These are phyloP conservation scores for Cryptococcus floricola DNA, from an alignment of 1,284 basidiomycete genomes.

Conservation along the genomic window DNA sequence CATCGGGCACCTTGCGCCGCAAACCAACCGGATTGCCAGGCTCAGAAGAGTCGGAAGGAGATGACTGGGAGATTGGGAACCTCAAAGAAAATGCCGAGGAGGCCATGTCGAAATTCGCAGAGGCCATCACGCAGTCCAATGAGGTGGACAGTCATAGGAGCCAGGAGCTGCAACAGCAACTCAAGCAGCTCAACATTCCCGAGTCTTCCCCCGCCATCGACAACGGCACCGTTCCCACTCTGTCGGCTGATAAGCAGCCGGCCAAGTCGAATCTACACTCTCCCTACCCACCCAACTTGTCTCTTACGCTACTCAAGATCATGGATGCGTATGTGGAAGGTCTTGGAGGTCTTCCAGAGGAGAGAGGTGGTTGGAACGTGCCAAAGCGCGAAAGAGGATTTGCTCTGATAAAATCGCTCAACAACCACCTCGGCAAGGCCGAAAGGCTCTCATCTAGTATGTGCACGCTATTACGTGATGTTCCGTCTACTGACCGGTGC, in stretches of 20 bases:
- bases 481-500: not conserved
- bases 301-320: conserved; percentile 41
- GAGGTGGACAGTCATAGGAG: conserved; percentile 5
- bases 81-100: conserved; percentile 26
- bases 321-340: conserved; percentile 46
- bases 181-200: conserved; percentile 32
- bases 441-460: conserved; percentile 43
- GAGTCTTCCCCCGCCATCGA: not conserved
- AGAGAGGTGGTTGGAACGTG: conserved; percentile 39
- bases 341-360: conserved; percentile 25
- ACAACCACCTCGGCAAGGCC: conserved; percentile 33
- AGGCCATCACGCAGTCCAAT: conserved; percentile 15
- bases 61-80: conserved; percentile 27
- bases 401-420: conserved; percentile 33
- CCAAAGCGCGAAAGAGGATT: conserved; percentile 41
- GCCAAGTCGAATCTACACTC: conserved; percentile 39
- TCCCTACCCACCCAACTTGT: conserved; percentile 43
- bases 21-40: conserved; percentile 19
- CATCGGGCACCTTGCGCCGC: conserved; percentile 17
- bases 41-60: conserved; percentile 5
- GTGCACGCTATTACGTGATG: conserved; percentile 9
- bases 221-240: not conserved
- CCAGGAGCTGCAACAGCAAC: conserved; percentile 29
- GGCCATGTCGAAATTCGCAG: conserved; percentile 23
- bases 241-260: not conserved